These are phyloP conservation scores for Apiospora arundinis DNA, from an alignment of 2,329 filamentous ascomycete species.

Conservation along the genomic window DNA sequence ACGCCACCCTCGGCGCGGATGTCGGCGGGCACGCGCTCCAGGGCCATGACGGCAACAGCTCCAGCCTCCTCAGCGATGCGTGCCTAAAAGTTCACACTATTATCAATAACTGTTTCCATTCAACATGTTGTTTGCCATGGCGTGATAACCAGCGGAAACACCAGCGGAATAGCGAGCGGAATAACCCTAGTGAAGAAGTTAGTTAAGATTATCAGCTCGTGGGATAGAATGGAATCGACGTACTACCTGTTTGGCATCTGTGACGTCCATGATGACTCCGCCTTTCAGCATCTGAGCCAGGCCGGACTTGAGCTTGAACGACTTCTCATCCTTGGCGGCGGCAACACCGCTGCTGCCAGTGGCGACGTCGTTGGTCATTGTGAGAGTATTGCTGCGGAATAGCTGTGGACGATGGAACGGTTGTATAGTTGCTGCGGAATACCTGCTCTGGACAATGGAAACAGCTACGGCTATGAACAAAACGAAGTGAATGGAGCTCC, in stretches of 20 bases:
- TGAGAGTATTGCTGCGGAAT: background rate
- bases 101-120: background rate
- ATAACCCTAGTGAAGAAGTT: background rate
- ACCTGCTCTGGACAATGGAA: background rate
- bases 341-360: slow-evolving; percentile 28
- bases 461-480: background rate
- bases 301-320: slow-evolving; percentile 92
- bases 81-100: slow-evolving; percentile 69
- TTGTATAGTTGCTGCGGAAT: background rate
- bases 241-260: slow-evolving; percentile 64
- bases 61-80: slow-evolving; percentile 97
- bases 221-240: background rate
- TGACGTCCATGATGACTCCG: slow-evolving; percentile 99
- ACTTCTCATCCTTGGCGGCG: slow-evolving; percentile 43
- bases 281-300: slow-evolving; percentile 98
- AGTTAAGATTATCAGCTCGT: background rate
- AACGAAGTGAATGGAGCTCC: background rate
- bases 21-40: slow-evolving; percentile 96
- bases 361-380: slow-evolving; percentile 30
- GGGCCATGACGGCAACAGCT: slow-evolving; percentile 95
- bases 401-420: background rate
- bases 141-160: background rate
- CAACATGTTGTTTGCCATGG: background rate
- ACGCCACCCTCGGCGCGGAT: slow-evolving; percentile 93
- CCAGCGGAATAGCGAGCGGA: background rate